Evolutionary conservation across 257 asterid species (phyloP).

Genomic region (Verbena officinalis): DNA sequence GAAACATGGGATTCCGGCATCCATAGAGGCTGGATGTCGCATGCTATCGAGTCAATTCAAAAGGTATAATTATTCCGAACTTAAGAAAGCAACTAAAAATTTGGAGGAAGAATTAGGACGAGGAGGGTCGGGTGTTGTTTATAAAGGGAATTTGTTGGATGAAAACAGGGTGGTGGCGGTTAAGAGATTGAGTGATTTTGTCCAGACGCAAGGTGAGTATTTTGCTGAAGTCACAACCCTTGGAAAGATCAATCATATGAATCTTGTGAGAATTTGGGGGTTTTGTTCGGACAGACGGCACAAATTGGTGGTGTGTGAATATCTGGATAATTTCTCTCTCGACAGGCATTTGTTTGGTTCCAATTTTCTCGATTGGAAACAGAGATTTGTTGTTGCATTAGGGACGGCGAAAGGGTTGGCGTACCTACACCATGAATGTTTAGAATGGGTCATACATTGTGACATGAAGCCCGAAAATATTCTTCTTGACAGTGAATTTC

Average conservation of each 20-base stretch:
- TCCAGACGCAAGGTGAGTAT: constrained; percentile 46
- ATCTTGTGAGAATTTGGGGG: constrained; percentile 57
- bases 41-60: constrained; percentile 51
- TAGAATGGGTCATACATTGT: constrained; percentile 63
- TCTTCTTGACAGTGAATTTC: constrained; percentile 50
- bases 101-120: constrained; percentile 55
- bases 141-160: constrained; percentile 47
- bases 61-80: constrained; percentile 40
- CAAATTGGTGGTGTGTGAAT: constrained; percentile 54
- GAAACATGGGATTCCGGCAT: constrained; percentile 44
- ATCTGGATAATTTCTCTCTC: constrained; percentile 48
- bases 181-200: constrained; percentile 45
- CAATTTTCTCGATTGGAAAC: constrained; percentile 45
- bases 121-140: constrained; percentile 58
- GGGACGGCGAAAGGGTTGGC: constrained; percentile 63
- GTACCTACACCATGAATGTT: constrained; percentile 66
- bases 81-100: constrained; percentile 49
- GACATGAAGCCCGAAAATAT: constrained; percentile 70
- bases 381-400: constrained; percentile 46
- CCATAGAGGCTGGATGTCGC: constrained; percentile 54
- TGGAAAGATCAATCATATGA: constrained; percentile 64
- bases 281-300: constrained; percentile 46
- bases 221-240: constrained; percentile 55
- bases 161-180: constrained; percentile 49
- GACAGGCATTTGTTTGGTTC: constrained; percentile 43